phyloP scores from a whole-genome alignment of 345 rosid species.

The Populus tremula region DNA sequence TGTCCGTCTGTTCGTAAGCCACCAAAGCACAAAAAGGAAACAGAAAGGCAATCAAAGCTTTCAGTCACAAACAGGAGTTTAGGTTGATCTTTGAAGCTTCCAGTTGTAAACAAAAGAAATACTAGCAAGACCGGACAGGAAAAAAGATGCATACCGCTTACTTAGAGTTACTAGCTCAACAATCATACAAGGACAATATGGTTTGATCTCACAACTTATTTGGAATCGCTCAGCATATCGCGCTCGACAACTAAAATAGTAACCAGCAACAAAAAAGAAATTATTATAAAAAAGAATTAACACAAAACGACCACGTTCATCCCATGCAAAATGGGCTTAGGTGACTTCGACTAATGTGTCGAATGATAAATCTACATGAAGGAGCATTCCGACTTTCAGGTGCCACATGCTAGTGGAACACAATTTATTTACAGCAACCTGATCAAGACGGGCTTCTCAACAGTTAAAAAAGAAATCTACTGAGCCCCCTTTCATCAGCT shows the following conservation, averaged over 20 bases:
- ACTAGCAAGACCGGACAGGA: background rate
- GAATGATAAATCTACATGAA: slow-evolving; percentile 19
- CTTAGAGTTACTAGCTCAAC: slow-evolving; percentile 21
- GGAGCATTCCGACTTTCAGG: slow-evolving; percentile 16
- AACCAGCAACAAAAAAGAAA: slow-evolving; percentile 8
- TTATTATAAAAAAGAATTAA: slow-evolving; percentile 25
- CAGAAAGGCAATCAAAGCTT: too few species aligned
- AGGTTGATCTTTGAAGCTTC: too few species aligned
- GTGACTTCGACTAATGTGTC: background rate
- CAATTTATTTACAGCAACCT: slow-evolving; percentile 33
- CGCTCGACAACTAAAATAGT: background rate
- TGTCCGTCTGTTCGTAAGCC: too few species aligned
- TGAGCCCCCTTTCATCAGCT: slow-evolving; percentile 5
- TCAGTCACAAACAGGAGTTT: background rate
- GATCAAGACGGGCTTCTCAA: slow-evolving; percentile 8
- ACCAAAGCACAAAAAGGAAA: too few species aligned
- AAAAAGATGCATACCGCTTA: background rate
- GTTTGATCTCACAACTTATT: slow-evolving; percentile 19
- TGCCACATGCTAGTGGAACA: slow-evolving; percentile 7
- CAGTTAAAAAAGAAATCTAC: slow-evolving; percentile 5
- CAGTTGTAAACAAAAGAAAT: background rate
- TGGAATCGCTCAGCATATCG: slow-evolving; percentile 14
- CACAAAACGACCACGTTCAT: slow-evolving; percentile 22
- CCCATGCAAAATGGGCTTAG: slow-evolving; percentile 13
- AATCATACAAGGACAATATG: slow-evolving; percentile 25